Base-by-base conservation (phyloP, 2,329 filamentous ascomycete species). In the Aspergillus clavatus region DNA sequence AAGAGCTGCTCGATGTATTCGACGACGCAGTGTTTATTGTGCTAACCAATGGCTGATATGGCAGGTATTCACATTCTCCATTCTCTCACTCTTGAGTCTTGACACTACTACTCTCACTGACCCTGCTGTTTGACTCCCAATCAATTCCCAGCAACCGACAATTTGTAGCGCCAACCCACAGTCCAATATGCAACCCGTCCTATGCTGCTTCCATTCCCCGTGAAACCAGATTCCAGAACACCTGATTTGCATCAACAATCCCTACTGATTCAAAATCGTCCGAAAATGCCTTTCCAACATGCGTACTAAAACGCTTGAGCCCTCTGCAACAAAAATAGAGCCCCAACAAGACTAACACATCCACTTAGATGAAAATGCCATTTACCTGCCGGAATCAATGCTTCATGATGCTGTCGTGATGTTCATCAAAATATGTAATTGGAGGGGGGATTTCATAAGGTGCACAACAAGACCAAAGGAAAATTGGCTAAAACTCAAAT, bases 401-500 rank as follows among this genome's bases (percentile, higher is more conserved):
- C 38, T 36, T 40, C 39, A 47, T 49, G 37, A 47, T 45, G 23
- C 33, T 21, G 47, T 47, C 47, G 43, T 54, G 45, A 53, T 50
- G 36, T 43, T 53, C 43, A 45, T 54, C 31, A 47, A 48, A 28
- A 49, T 41, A 45, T 35, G 31, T 35, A 2, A 35, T 43, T 38
- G 38, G 54, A 55, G 54, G 36, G 48, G 54, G 47, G 52, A 55
- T 56, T 46, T 55, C 50, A 35, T 51, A 47, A 33, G n/a, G 47
- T 50, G 41, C 42, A 53, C 45, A 40, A 39, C 28, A 46, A 28
- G 43, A 46, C 38, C 31, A 42, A 42, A 38, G 7, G n/a, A 11
- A 45, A 42, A 18, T n/a, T n/a, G 42, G 36, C 28, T 44, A 35
- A 46, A 18, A 18, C 21, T 38, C 14, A 35, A 26, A 40, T 14